Evolutionary conservation across 1,284 basidiomycete species (phyloP), one percentile per base, ranked within the genome.

Genomic region (Polyporus tsugae): DNA sequence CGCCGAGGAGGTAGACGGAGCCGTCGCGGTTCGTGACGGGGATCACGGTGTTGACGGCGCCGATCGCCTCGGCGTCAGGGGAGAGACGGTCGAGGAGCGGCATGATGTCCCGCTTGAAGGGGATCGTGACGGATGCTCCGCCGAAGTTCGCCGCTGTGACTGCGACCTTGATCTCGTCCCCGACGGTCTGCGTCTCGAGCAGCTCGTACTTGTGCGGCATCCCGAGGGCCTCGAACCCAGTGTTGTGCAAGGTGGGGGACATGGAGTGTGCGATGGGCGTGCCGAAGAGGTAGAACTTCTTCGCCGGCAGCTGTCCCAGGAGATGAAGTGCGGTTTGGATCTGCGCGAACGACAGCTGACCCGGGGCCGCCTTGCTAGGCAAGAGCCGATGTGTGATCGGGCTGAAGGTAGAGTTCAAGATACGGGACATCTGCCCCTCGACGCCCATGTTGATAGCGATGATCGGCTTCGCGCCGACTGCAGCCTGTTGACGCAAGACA

Each of bases 101-200:
- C 61, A 98, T 94, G 72, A 98, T 86, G 68, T 95, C 92, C 53
- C 97, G 83, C 81, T 98, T 98, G 84, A 92, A 91, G 2, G 96
- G 96, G 71, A 98, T 97, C 5, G 98, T 99, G 33, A 99, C 96
- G 6, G 94, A 96, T 7, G 97, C 97, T 4, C 97, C 97, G 19
- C 97, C 97, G 80, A 99, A 99, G 64, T 91, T 88, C 0, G 89
- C 84, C 9, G 88, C 83, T 0, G 84, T 80, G 17, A 99, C 82
- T 1, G 91, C 84, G 0, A 85, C 81, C 73, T 87, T 86, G 71
- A 98, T 85, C 62, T 87, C 84, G 22, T 91, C 87, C 63, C 90
- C 89, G 0, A 97, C 86, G 6, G 83, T 80, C 15, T 83, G 77
- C 0, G 94, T 93, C 82, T 99, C 95, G 60, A 94, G 83, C n/a